Percentiles rank a stretch among this genome's conserved stretches.
These are phyloP conservation scores for Brassica cretica DNA, from an alignment of 345 rosid species.

Conservation along the genomic window DNA sequence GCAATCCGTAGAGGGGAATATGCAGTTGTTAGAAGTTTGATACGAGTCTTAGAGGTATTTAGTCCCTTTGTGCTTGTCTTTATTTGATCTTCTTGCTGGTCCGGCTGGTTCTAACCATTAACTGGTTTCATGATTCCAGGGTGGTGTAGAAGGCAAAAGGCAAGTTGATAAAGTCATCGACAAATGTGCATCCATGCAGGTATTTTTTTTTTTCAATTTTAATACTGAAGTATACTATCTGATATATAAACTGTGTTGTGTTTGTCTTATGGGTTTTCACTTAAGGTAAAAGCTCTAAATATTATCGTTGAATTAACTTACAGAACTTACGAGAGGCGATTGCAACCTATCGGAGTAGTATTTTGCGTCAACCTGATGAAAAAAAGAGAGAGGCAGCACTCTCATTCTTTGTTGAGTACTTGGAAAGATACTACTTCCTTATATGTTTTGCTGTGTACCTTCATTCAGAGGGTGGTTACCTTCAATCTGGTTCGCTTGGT, in stretches of 20 bases:
- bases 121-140: slow-evolving; percentile 50
- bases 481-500: slow-evolving; percentile 68
- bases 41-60: slow-evolving; percentile 89
- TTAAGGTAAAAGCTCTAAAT: slow-evolving; percentile 28
- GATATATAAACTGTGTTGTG: slow-evolving; percentile 6
- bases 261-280: slow-evolving; percentile 18
- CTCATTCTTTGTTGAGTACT: slow-evolving; percentile 92
- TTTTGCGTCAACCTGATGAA: slow-evolving; percentile 94
- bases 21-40: slow-evolving; percentile 87
- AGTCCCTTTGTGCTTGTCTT: slow-evolving; percentile 14
- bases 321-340: slow-evolving; percentile 98
- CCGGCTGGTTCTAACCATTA: slow-evolving; percentile 32
- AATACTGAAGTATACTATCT: slow-evolving; percentile 16
- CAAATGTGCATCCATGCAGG: slow-evolving; percentile 99
- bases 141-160: slow-evolving; percentile 97
- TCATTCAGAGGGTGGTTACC: slow-evolving; percentile 90
- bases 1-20: slow-evolving; percentile 95
- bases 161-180: slow-evolving; percentile 98
- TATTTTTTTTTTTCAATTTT: slow-evolving; percentile 33
- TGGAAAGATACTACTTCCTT: slow-evolving; percentile 97
- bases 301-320: slow-evolving; percentile 34
- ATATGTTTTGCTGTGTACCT: slow-evolving; percentile 95
- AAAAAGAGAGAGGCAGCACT: slow-evolving; percentile 95
- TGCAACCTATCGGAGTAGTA: slow-evolving; percentile 83
- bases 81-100: slow-evolving; percentile 27